A percentile compares a stretch with the other conserved stretches of the same genome.
These are phyloP conservation scores for Notholithocarpus densiflorus DNA, from an alignment of 306 rosid genomes.

Conservation along the genomic window DNA sequence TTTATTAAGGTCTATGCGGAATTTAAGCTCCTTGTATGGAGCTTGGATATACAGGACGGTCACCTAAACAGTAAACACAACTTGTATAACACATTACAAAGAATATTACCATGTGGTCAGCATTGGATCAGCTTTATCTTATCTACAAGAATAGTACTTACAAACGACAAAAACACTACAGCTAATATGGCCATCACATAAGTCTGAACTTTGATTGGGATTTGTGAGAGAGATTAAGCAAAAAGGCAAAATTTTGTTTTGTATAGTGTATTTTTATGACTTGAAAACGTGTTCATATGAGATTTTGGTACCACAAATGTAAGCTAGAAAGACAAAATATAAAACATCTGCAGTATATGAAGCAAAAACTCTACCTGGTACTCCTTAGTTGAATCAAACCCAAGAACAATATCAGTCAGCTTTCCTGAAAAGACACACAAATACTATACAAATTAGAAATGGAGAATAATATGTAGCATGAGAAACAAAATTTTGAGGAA, in stretches of 20 bases:
- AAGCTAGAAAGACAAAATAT: background rate
- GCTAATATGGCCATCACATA: constrained; percentile 16
- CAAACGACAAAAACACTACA: background rate
- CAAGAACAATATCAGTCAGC: constrained; percentile 73
- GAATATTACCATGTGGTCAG: background rate
- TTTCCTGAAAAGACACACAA: constrained; percentile 46
- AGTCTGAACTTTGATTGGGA: background rate
- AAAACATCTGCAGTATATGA: background rate
- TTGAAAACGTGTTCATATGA: background rate
- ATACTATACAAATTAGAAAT: background rate
- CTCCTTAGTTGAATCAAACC: constrained; percentile 61
- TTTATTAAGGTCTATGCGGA: background rate
- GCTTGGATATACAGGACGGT: background rate
- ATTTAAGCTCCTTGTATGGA: background rate
- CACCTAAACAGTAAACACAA: background rate
- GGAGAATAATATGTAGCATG: background rate
- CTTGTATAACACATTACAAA: background rate
- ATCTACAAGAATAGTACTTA: background rate
- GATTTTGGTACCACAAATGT: background rate
- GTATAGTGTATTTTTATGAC: background rate
- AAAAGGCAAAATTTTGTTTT: background rate
- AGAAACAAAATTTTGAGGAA: background rate
- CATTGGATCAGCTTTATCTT: background rate
- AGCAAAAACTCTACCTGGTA: constrained; percentile 43
- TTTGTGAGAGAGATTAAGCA: background rate